Evolutionary conservation across 179 eudicot species (phyloP), one percentile per base, ranked within the genome.

Genomic region (Pouteria campechiana): DNA sequence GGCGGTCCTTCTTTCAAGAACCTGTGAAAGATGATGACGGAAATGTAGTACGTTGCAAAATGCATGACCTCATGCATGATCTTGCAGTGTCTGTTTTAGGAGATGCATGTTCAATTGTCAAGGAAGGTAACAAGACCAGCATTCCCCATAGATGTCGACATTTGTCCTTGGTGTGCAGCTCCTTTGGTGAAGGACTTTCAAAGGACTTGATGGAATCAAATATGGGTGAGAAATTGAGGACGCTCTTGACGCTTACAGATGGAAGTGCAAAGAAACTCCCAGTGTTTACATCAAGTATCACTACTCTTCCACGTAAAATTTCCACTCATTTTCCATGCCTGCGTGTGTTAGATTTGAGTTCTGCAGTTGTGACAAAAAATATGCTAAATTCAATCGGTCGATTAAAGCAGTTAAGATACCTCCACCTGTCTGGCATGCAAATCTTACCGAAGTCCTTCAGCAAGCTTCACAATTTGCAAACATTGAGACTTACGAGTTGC

Each of bases 401-500:
- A 3, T 25, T 42, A 6, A 42, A 42, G 11, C 32, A 42, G 4
- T 24, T 42, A 12, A 25, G 32, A 14, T 24, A 14, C n/a, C 32
- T 25, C 0, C 9, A 41, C 17, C 17, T 41, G 23, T 58, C 46
- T 22, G 2, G 1, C 7, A 43, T 58, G 12, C 1, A 1, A 24
- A 5, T 6, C 16, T 49, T 63, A 34, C 74, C 74, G 0, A 25
- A 50, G 24, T 63, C 57, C 10, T 21, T 68, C 7, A 40, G 43
- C 4, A 37, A 36, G 15, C 50, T 68, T 24, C 14, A 34, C 25
- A 35, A 58, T 29, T 45, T 68, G 41, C 58, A 68, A 37, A 55
- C 64, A 20, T 3, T 63, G n/a, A 38, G 38, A 13, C 37, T 50
- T 6, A 17, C 18, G 11, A 2, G 2, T 4, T 55, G 60, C 23